Evolutionary conservation across 768 basidiomycete species (phyloP).

Genomic region (Polyporus arcularius): DNA sequence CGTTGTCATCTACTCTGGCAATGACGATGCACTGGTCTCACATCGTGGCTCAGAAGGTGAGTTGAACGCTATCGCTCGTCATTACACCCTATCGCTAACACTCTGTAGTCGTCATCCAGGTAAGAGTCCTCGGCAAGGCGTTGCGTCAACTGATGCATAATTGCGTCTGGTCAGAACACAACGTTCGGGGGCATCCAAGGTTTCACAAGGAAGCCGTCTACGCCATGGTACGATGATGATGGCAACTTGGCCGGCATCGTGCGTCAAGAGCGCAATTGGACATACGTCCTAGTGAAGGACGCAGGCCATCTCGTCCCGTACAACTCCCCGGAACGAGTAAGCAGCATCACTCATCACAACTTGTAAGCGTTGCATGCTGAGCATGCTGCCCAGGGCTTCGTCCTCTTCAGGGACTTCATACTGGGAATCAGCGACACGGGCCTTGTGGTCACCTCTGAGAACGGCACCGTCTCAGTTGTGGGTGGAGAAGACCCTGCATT

Average conservation of each 20-base stretch:
- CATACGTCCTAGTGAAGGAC: slow-evolving; percentile 38
- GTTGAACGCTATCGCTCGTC: slow-evolving; percentile 6
- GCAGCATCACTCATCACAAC: slow-evolving; percentile 25
- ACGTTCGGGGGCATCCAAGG: slow-evolving; percentile 79
- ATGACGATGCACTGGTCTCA: slow-evolving; percentile 65
- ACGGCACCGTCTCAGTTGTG: slow-evolving; percentile 36
- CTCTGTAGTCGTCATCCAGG: slow-evolving; percentile 47
- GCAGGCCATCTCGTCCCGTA: slow-evolving; percentile 44
- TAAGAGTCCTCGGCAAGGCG: slow-evolving; percentile 19
- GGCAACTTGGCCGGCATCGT: slow-evolving; percentile 66
- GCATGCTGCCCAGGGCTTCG: slow-evolving; percentile 47
- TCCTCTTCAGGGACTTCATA: slow-evolving; percentile 66
- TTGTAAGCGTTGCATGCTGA: neutral
- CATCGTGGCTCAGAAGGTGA: slow-evolving; percentile 65
- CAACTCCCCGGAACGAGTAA: slow-evolving; percentile 45
- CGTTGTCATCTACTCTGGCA: slow-evolving; percentile 66
- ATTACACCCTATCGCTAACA: neutral
- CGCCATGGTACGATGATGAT: slow-evolving; percentile 63
- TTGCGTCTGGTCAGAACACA: slow-evolving; percentile 53
- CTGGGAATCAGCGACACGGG: slow-evolving; percentile 64
- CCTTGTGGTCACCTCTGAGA: slow-evolving; percentile 39
- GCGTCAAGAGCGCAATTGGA: slow-evolving; percentile 73
- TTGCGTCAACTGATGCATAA: too few species aligned
- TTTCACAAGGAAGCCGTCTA: slow-evolving; percentile 67
- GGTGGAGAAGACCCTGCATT: slow-evolving; percentile 54